A percentile compares a stretch with the other conserved stretches of the same genome.
Evolutionary conservation across 2,329 filamentous ascomycete genomes (phyloP).

Genomic region (Emydomyces testavorans): DNA sequence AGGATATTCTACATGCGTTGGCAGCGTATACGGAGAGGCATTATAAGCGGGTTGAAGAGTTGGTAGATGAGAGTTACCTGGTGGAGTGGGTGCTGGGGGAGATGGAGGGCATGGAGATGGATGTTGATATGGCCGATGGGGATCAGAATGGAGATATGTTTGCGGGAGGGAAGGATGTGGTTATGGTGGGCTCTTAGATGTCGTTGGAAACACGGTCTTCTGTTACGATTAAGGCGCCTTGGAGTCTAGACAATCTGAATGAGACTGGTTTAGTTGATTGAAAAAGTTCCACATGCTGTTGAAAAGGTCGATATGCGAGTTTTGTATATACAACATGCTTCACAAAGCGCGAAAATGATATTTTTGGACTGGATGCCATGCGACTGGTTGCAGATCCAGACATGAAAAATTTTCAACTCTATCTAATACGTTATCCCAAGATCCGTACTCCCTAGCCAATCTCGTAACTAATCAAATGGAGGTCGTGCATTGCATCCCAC

Average conservation of each 20-base stretch:
- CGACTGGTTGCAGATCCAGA: too few species aligned
- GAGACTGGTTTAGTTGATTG: not conserved
- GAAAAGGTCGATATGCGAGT: not conserved
- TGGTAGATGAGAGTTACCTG: slow-evolving; percentile 88
- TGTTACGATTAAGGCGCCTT: not conserved
- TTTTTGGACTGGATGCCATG: too few species aligned
- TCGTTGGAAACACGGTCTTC: not conserved
- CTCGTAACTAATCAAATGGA: too few species aligned
- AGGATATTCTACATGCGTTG: slow-evolving; percentile 77
- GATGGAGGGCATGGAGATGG: slow-evolving; percentile 57
- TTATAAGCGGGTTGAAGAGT: slow-evolving; percentile 76
- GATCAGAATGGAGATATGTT: slow-evolving; percentile 17
- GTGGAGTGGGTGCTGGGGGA: slow-evolving; percentile 85
- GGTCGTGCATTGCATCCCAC: too few species aligned
- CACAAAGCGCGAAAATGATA: too few species aligned
- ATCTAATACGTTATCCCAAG: too few species aligned
- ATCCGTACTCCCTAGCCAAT: too few species aligned
- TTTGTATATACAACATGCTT: not conserved
- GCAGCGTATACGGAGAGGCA: slow-evolving; percentile 86
- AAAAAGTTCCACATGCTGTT: not conserved
- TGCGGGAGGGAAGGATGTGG: slow-evolving; percentile 30
- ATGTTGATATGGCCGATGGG: slow-evolving; percentile 19
- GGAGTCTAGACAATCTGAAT: not conserved
- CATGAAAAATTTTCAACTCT: too few species aligned
- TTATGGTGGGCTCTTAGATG: slow-evolving; percentile 26